Evolutionary conservation across 2,329 filamentous ascomycete species (phyloP).

Genomic region (Colletotrichum shisoi): DNA sequence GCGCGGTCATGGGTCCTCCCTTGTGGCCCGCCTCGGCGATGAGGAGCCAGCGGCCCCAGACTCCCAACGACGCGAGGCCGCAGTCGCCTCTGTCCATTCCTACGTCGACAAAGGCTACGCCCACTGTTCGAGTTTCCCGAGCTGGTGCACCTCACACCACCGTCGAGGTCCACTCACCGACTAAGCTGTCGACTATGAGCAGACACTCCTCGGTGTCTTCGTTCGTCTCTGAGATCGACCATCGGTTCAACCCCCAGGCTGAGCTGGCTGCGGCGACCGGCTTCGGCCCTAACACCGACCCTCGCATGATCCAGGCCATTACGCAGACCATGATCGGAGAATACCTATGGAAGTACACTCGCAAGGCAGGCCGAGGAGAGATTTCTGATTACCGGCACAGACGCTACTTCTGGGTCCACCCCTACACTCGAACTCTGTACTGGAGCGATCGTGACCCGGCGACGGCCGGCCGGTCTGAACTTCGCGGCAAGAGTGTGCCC

Average conservation of each 20-base stretch:
- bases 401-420: slow-evolving; percentile 99
- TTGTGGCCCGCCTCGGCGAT: slow-evolving; percentile 78
- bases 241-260: slow-evolving; percentile 78
- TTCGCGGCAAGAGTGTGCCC: slow-evolving; percentile 84
- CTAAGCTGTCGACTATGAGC: slow-evolving; percentile 53
- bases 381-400: slow-evolving; percentile 90
- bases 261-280: slow-evolving; percentile 60
- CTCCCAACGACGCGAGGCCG: slow-evolving; percentile 63
- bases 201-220: slow-evolving; percentile 90
- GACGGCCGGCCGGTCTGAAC: slow-evolving; percentile 75
- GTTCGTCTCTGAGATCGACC: slow-evolving; percentile 92
- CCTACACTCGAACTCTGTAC: slow-evolving; percentile 94
- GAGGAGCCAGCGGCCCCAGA: slow-evolving; percentile 63
- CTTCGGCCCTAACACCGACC: slow-evolving; percentile 79
- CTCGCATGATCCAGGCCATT: slow-evolving; percentile 98
- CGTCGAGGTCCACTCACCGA: slow-evolving; percentile 59
- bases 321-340: slow-evolving; percentile 99
- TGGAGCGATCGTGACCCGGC: slow-evolving; percentile 94
- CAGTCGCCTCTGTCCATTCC: slow-evolving; percentile 54
- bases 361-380: slow-evolving; percentile 87
- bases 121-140: slow-evolving; percentile 63
- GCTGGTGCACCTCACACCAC: slow-evolving; percentile 55
- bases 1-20: slow-evolving; percentile 80
- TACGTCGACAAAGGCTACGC: slow-evolving; percentile 62
- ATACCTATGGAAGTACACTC: slow-evolving; percentile 98